phyloP scores from a whole-genome alignment of 192 early-diverging fungal genomes.

The Umbelopsis isabellina region DNA sequence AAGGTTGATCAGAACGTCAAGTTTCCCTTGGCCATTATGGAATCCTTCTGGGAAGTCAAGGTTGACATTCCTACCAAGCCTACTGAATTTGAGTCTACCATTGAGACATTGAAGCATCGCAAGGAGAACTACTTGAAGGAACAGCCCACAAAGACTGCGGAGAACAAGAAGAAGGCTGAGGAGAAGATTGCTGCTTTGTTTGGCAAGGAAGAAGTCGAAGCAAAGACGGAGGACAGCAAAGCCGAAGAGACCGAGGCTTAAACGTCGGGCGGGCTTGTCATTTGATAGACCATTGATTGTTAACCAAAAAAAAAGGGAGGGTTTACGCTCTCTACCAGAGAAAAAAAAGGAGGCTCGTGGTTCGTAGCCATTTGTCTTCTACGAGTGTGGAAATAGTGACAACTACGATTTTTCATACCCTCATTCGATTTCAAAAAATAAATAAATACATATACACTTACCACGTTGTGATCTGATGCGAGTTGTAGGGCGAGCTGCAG shows the following conservation, averaged over 20 bases:
- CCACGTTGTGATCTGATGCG: too few species aligned
- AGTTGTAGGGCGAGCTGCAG: too few species aligned
- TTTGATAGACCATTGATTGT: too few species aligned
- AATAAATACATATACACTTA: too few species aligned
- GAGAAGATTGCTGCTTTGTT: constrained; percentile 77
- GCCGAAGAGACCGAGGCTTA: constrained; percentile 24
- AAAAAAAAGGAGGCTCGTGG: too few species aligned
- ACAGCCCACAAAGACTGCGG: constrained; percentile 75
- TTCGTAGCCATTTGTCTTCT: too few species aligned
- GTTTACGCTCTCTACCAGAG: background rate
- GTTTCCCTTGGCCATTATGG: constrained; percentile 77
- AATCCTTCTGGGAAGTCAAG: constrained; percentile 79
- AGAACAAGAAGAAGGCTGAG: constrained; percentile 89
- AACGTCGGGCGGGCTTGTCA: background rate
- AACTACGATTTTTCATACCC: too few species aligned
- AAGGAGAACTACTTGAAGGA: constrained; percentile 74
- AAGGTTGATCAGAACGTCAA: constrained; percentile 52
- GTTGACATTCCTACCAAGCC: constrained; percentile 77
- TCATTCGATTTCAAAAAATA: too few species aligned
- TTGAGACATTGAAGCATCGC: constrained; percentile 73
- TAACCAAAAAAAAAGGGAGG: background rate
- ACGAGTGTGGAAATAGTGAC: too few species aligned
- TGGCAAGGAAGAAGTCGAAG: constrained; percentile 52
- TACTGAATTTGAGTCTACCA: constrained; percentile 67
- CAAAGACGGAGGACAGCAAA: constrained; percentile 25